A percentile compares a stretch with the other conserved stretches of the same genome.
Conservation (phyloP, 345 rosid species). For the Nasturtium officinale region DNA sequence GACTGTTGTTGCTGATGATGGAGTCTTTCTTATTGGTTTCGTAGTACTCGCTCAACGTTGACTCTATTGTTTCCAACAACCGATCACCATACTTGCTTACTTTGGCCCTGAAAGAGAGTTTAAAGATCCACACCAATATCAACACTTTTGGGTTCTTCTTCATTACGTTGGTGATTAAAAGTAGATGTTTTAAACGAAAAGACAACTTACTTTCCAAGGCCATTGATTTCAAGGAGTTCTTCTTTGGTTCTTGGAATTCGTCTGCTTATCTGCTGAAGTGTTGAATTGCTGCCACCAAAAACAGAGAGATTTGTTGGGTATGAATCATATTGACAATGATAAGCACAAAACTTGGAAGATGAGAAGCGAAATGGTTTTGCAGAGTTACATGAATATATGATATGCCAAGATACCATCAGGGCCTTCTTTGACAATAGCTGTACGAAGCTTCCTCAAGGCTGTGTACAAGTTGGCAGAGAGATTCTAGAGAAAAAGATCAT, state of each 20-base stretch:
- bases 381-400: constrained; percentile 84
- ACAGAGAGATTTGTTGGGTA: constrained; percentile 6
- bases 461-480: constrained; percentile 72
- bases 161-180: constrained; percentile 17
- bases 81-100: constrained; percentile 77
- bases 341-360: constrained; percentile 19
- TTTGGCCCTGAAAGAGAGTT: constrained; percentile 61
- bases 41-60: constrained; percentile 60
- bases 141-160: not conserved
- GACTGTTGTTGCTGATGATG: constrained; percentile 64
- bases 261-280: constrained; percentile 74
- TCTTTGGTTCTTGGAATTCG: constrained; percentile 82
- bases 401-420: constrained; percentile 85
- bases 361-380: not conserved
- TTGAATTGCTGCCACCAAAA: constrained; percentile 62
- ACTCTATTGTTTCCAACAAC: constrained; percentile 78
- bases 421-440: constrained; percentile 77
- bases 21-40: constrained; percentile 52
- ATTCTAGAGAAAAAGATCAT: constrained; percentile 47
- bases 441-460: constrained; percentile 77
- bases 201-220: constrained; percentile 90
- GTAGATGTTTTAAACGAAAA: constrained; percentile 5
- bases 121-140: constrained; percentile 13
- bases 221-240: constrained; percentile 90
- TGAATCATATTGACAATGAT: constrained; percentile 7